Conservation (phyloP, 2,329 filamentous ascomycete species). For the Penicillium sumatraense region DNA sequence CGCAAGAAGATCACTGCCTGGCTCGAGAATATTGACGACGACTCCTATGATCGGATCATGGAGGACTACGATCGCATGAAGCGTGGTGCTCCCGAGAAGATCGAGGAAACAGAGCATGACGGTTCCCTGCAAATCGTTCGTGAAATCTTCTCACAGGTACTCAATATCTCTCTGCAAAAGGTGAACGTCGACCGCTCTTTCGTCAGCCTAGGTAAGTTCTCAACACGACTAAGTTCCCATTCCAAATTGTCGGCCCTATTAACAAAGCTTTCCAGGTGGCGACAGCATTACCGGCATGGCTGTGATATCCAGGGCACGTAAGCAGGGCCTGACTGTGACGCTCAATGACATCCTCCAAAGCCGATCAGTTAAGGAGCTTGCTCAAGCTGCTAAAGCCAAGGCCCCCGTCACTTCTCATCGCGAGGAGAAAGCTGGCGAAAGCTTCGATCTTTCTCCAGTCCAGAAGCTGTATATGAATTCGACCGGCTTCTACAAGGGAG, state of each 20-base stretch:
- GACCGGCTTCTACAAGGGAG: slow-evolving; percentile 25
- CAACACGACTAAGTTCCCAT: background rate
- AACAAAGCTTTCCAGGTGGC: slow-evolving; percentile 32
- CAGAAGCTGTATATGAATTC: slow-evolving; percentile 39
- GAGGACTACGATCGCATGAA: slow-evolving; percentile 38
- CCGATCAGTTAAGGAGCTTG: slow-evolving; percentile 36
- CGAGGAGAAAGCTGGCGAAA: slow-evolving; percentile 32
- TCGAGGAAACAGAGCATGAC: slow-evolving; percentile 18
- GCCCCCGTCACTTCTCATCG: slow-evolving; percentile 13
- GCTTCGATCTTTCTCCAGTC: slow-evolving; percentile 40
- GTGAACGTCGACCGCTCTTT: slow-evolving; percentile 41
- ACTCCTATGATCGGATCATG: slow-evolving; percentile 46
- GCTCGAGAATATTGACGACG: slow-evolving; percentile 49
- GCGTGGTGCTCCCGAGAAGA: slow-evolving; percentile 26
- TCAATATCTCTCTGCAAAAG: slow-evolving; percentile 40
- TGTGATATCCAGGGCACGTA: slow-evolving; percentile 42
- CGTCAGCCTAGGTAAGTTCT: slow-evolving; percentile 39
- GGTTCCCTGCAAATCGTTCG: slow-evolving; percentile 28
- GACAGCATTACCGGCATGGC: slow-evolving; percentile 48
- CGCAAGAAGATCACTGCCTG: slow-evolving; percentile 47
- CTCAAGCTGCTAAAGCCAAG: slow-evolving; percentile 28
- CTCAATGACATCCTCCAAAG: slow-evolving; percentile 42
- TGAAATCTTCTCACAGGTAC: slow-evolving; percentile 41
- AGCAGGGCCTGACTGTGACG: slow-evolving; percentile 37
- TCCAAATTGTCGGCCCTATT: slow-evolving; percentile 1